Evolutionary conservation across 208 protist species (phyloP).

Genomic region (Trypanosoma rangeli): DNA sequence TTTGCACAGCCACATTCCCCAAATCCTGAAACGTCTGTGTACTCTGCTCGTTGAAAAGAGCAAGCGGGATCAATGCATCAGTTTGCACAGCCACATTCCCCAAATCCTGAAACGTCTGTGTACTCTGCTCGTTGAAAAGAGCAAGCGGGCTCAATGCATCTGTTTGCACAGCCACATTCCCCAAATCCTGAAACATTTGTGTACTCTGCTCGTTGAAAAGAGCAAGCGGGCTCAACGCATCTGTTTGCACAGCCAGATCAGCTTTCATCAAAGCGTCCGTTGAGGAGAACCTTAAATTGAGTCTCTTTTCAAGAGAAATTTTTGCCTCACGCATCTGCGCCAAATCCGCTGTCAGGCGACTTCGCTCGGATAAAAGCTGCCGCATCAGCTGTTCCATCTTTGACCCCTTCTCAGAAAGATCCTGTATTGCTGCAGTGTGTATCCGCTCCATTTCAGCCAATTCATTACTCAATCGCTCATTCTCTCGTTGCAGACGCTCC

Average conservation of each 20-base stretch:
- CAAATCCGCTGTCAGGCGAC: conserved; percentile 8
- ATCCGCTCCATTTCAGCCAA: not conserved
- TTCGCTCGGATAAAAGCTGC: conserved; percentile 18
- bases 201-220: not conserved
- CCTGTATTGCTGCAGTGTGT: conserved; percentile 6
- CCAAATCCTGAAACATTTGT: not conserved
- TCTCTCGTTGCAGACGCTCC: conserved; percentile 1
- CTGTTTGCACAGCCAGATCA: not conserved
- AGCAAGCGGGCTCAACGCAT: not conserved
- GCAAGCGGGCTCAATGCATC: not conserved
- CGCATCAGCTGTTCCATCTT: conserved; percentile 27
- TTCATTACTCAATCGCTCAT: conserved; percentile 4
- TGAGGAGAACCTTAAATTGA: not conserved
- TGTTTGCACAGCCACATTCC: not conserved
- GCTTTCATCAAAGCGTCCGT: not conserved
- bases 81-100: not conserved
- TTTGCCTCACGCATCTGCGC: not conserved
- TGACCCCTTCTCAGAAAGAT: conserved; percentile 13
- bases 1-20: too few species aligned
- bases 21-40: too few species aligned
- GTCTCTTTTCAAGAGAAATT: not conserved
- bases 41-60: too few species aligned
- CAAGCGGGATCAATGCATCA: too few species aligned
- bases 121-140: not conserved
- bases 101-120: not conserved